A percentile compares a stretch with the other conserved stretches of the same genome.
Evolutionary conservation across 345 rosid genomes (phyloP).

Genomic region (Anastatica hierochuntica): DNA sequence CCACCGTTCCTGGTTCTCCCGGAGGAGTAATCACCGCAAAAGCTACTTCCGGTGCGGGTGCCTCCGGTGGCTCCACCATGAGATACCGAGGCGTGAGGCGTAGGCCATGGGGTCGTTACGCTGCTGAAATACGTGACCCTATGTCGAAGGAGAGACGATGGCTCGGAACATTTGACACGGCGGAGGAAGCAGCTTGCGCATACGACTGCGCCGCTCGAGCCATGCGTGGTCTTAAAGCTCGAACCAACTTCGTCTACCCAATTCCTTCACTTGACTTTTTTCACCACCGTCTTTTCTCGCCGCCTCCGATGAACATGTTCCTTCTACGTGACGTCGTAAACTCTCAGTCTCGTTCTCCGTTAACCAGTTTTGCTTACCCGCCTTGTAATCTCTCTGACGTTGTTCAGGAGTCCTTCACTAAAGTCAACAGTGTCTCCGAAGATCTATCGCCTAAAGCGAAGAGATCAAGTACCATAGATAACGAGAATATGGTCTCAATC

Average conservation of each 20-base stretch:
- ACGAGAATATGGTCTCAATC: slow-evolving; percentile 27
- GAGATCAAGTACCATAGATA: slow-evolving; percentile 18
- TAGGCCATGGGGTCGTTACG: slow-evolving; percentile 97
- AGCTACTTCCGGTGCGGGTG: slow-evolving; percentile 32
- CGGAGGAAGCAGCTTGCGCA: no score
- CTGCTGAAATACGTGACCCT: slow-evolving; percentile 95
- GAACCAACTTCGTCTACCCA: slow-evolving; percentile 85
- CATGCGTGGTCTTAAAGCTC: slow-evolving; percentile 87
- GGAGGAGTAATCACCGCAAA: slow-evolving; percentile 18
- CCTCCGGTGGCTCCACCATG: slow-evolving; percentile 33
- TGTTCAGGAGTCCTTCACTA: slow-evolving; percentile 6
- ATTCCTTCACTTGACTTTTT: slow-evolving; percentile 19
- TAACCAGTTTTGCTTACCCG: slow-evolving; percentile 5
- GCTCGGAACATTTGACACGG: slow-evolving; percentile 96
- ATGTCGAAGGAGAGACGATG: slow-evolving; percentile 84
- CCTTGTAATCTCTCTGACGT: slow-evolving; percentile 7
- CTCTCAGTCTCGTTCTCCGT: no score
- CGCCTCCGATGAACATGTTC: slow-evolving; percentile 45
- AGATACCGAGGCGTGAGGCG: slow-evolving; percentile 94
- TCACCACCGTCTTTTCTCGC: slow-evolving; percentile 22
- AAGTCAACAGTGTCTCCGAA: slow-evolving; percentile 7
- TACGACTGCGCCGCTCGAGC: slow-evolving; percentile 89
- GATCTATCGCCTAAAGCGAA: slow-evolving; percentile 22
- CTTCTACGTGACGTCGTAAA: slow-evolving; percentile 48
- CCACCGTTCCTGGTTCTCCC: slow-evolving; percentile 12